Evolutionary conservation across 2,329 filamentous ascomycete species (phyloP).

Genomic region (Fusarium chlamydosporum): DNA sequence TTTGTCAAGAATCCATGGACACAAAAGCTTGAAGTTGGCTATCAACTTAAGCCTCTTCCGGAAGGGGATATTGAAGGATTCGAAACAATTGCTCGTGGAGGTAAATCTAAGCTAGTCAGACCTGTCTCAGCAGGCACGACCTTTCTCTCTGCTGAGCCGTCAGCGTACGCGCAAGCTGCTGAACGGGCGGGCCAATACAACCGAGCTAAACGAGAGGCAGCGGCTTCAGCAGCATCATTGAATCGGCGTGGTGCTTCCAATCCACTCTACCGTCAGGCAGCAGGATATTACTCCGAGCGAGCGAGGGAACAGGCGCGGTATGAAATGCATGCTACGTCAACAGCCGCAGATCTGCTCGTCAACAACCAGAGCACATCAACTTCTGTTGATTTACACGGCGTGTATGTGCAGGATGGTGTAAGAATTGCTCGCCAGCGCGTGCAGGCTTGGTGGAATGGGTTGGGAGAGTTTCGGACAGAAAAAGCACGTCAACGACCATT

Average conservation of each 20-base stretch:
- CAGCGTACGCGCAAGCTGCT: constrained; percentile 50
- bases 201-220: constrained; percentile 53
- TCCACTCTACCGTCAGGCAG: constrained; percentile 80
- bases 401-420: constrained; percentile 84
- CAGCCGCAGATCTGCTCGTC: constrained; percentile 78
- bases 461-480: constrained; percentile 74
- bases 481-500: constrained; percentile 68
- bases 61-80: constrained; percentile 54
- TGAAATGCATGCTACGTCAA: constrained; percentile 71
- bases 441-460: constrained; percentile 79
- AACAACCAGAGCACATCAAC: constrained; percentile 72
- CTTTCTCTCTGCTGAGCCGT: constrained; percentile 16
- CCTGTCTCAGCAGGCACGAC: constrained; percentile 9
- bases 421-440: constrained; percentile 79
- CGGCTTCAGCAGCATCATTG: constrained; percentile 58
- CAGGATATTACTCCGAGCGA: constrained; percentile 80
- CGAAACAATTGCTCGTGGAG: constrained; percentile 28
- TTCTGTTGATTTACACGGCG: constrained; percentile 84
- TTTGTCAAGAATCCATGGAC: constrained; percentile 58
- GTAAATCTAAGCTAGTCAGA: constrained; percentile 31
- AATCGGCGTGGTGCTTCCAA: constrained; percentile 72
- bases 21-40: constrained; percentile 56
- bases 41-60: constrained; percentile 57
- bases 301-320: constrained; percentile 74
- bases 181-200: constrained; percentile 50